Evolutionary conservation across 1,284 basidiomycete species (phyloP), one percentile per base, ranked within the genome.

Genomic region (Pseudozyma hubeiensis): DNA sequence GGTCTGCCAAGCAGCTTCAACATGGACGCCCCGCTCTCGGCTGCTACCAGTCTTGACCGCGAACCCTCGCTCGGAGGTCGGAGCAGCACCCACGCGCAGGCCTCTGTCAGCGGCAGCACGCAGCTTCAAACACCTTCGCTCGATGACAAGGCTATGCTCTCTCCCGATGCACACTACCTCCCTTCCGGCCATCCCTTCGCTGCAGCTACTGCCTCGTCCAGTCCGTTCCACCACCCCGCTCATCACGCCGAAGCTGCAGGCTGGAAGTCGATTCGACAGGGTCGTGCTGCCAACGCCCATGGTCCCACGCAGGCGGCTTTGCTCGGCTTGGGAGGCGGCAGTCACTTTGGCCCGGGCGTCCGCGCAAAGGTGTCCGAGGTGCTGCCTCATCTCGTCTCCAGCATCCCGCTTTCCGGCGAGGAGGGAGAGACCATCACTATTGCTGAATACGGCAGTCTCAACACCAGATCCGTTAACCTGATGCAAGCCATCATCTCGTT

Each of bases 391-490:
- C 70, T 81, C 5, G 52, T 85, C 3, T 52, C 54, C 0, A 64
- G 49, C 7, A 77, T 85, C 11, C 81, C 83, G 1, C 52, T 84
- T 16, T 50, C 48, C 7, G 65, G 57, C 3, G 62, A 56, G 31
- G 72, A 68, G 29, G 79, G 79, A 2, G 70, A 78, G 37, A 67
- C 67, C 4, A 57, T 86, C 40, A 63, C 76, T 14, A 74, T 86
- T 29, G 84, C 84, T 48, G 85, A 86, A 62, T 86, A 84, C 44
- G 85, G 85, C 14, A 80, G 81, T 45, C 68, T 85, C 49, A 83
- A 85, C 49, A 79, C 75, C 13, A 70, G 84, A 17, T 84, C 85
- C 9, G 65, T 81, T 44, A 74, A 73, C 17, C 74, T 86, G 17
- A 68, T 86, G 49, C 77, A 78, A 24, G 69, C 77, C 16, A 73